phyloP scores from a whole-genome alignment of 768 basidiomycete genomes.

The Russula sp. region DNA sequence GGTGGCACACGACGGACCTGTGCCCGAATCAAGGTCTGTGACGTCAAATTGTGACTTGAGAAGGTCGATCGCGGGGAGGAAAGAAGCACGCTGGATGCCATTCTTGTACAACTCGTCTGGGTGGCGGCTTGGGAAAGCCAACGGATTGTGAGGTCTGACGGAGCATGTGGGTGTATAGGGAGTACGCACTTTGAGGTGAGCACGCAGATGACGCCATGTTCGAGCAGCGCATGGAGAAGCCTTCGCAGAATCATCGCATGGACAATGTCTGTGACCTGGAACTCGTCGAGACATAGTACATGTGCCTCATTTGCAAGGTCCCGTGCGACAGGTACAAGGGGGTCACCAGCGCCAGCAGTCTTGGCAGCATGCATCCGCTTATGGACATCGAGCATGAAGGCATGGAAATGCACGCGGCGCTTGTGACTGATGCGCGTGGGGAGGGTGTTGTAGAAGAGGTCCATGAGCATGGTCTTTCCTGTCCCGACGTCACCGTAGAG shows the following conservation, averaged over 20 bases:
- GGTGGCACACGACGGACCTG: conserved; percentile 43
- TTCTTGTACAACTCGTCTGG: conserved; percentile 98
- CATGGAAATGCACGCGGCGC: conserved; percentile 94
- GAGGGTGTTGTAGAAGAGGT: conserved; percentile 86
- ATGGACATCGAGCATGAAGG: conserved; percentile 99
- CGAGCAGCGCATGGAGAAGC: conserved; percentile 77
- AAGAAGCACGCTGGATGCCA: conserved; percentile 92
- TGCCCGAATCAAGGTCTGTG: conserved; percentile 91
- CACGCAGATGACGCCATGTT: conserved; percentile 86
- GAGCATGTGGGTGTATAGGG: background rate
- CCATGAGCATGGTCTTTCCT: conserved; percentile 99
- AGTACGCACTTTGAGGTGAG: conserved; percentile 93
- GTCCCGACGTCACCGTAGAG: conserved; percentile 96
- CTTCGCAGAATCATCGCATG: conserved; percentile 97
- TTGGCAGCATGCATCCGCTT: conserved; percentile 85
- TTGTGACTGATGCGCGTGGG: conserved; percentile 58
- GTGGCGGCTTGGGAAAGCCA: conserved; percentile 59
- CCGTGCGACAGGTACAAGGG: conserved; percentile 80
- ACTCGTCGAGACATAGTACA: conserved; percentile 95
- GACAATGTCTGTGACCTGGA: conserved; percentile 97
- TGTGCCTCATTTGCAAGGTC: conserved; percentile 81
- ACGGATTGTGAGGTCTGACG: background rate
- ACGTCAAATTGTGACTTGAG: conserved; percentile 83
- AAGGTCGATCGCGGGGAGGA: conserved; percentile 90
- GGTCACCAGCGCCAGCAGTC: conserved; percentile 62